Percentiles rank a stretch among this genome's conserved stretches.
Conservation (phyloP, 2,329 filamentous ascomycete genomes). For the Aspergillus brunneoviolaceus region DNA sequence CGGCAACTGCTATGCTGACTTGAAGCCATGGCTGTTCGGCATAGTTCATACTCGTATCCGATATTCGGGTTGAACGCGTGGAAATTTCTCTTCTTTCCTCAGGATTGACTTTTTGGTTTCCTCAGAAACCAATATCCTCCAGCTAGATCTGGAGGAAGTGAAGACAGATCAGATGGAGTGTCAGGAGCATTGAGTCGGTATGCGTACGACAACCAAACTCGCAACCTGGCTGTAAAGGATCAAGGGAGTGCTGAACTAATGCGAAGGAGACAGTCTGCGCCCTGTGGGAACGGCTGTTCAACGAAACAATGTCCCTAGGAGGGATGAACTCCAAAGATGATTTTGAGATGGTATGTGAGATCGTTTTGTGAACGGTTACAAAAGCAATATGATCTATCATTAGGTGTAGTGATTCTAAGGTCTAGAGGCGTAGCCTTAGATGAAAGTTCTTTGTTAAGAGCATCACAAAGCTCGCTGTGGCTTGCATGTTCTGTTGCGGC, state of each 20-base stretch:
- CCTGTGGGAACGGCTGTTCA: not conserved
- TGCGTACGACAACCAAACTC: not conserved
- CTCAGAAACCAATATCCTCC: not conserved
- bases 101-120: no score
- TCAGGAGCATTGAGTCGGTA: not conserved
- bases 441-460: not conserved
- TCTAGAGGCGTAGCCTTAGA: not conserved
- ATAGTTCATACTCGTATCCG: not conserved
- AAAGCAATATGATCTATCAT: not conserved
- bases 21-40: not conserved
- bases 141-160: not conserved
- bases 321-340: not conserved
- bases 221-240: not conserved
- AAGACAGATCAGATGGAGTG: not conserved
- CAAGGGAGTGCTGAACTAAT: not conserved
- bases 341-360: not conserved
- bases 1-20: slow-evolving; percentile 1
- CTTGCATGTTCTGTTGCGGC: not conserved
- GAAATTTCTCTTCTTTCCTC: no score
- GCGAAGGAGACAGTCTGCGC: not conserved
- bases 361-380: no score
- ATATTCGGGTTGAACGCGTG: not conserved
- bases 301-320: not conserved
- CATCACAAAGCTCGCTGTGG: not conserved
- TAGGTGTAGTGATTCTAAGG: not conserved